These are phyloP conservation scores for Perkinsus olseni DNA, from an alignment of 169 alveolate genomes.

Conservation along the genomic window DNA sequence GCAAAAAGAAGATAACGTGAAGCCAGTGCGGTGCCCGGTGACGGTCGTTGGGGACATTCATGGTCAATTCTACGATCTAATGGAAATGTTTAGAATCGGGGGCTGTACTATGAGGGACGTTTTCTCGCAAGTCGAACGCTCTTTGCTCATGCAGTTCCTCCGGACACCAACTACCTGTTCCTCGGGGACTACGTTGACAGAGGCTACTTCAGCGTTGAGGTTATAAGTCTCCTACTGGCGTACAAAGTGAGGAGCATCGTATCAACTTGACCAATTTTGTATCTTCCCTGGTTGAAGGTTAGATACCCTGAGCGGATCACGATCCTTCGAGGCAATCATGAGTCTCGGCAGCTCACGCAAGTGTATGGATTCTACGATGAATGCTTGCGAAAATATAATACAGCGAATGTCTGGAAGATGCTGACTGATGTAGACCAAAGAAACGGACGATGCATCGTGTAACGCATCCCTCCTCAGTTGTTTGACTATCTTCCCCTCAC, in stretches of 20 bases:
- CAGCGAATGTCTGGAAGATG: slow-evolving; percentile 25
- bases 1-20: slow-evolving; percentile 65
- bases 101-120: too few relatives aligned
- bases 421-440: slow-evolving; percentile 79
- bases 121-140: too few relatives aligned
- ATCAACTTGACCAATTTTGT: slow-evolving; percentile 81
- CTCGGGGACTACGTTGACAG: slow-evolving; percentile 99
- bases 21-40: slow-evolving; percentile 77
- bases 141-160: slow-evolving; percentile 70
- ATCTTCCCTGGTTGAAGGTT: slow-evolving; percentile 84
- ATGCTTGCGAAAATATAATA: slow-evolving; percentile 95
- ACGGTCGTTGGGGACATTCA: slow-evolving; percentile 94
- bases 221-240: too few relatives aligned
- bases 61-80: slow-evolving; percentile 93
- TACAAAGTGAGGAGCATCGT: too few relatives aligned
- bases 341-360: slow-evolving; percentile 93
- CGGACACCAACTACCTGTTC: slow-evolving; percentile 92
- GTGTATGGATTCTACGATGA: slow-evolving; percentile 99
- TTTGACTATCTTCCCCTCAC: slow-evolving; percentile 95
- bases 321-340: slow-evolving; percentile 98
- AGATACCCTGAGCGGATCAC: slow-evolving; percentile 87
- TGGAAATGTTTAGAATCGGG: slow-evolving; percentile 77
- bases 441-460: too few relatives aligned
- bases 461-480: too few relatives aligned
- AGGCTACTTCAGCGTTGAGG: too few relatives aligned